A percentile compares a stretch with the other conserved stretches of the same genome.
Conservation (phyloP, 371 early-diverging fungal species). For the Blakeslea trispora region DNA sequence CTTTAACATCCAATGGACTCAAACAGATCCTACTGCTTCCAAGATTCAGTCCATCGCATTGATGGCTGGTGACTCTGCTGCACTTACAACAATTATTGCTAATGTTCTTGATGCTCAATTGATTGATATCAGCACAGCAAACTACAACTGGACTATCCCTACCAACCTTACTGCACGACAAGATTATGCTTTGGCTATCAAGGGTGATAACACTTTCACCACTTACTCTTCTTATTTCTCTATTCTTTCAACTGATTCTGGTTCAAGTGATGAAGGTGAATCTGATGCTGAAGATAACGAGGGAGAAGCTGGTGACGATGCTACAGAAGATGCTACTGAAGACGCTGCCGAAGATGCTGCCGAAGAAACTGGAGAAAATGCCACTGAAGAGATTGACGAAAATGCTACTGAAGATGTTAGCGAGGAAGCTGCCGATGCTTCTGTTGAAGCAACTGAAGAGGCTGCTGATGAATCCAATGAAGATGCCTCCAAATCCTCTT, state of each 20-base stretch:
- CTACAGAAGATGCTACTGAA: background rate
- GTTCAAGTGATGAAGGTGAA: background rate
- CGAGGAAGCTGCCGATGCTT: no score
- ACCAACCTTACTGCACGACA: constrained; percentile 9
- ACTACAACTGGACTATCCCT: constrained; percentile 17
- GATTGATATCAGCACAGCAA: background rate
- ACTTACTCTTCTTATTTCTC: background rate
- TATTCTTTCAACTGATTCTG: background rate
- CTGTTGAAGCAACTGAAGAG: background rate
- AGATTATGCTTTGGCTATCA: constrained; percentile 16
- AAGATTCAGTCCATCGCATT: constrained; percentile 3
- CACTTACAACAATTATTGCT: background rate
- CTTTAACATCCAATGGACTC: constrained; percentile 11
- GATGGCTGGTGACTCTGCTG: background rate
- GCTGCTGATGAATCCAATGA: background rate
- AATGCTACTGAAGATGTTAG: background rate
- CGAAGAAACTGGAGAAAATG: background rate
- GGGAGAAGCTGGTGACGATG: background rate
- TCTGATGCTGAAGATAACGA: background rate
- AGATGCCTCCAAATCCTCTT: no score
- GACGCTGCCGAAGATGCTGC: background rate
- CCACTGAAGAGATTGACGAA: background rate
- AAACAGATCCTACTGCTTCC: constrained; percentile 1
- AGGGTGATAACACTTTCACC: background rate
- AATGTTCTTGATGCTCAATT: background rate